These are phyloP conservation scores for Penicillium bovifimosum DNA, from an alignment of 495 filamentous ascomycete genomes.

Conservation along the genomic window DNA sequence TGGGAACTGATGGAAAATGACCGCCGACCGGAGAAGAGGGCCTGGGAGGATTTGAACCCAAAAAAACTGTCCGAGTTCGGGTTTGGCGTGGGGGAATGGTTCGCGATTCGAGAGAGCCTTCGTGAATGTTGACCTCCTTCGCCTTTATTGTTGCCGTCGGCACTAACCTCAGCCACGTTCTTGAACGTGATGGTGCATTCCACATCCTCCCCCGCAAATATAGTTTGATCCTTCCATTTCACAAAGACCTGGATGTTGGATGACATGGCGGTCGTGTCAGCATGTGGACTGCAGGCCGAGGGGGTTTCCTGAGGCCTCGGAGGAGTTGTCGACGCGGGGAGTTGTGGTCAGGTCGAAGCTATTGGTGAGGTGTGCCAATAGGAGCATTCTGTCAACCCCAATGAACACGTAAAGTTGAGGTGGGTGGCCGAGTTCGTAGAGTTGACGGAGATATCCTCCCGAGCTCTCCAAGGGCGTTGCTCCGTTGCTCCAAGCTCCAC, in stretches of 20 bases:
- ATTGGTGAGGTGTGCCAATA: constrained; percentile 14
- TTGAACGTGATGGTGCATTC: constrained; percentile 95
- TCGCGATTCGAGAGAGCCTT: constrained; percentile 41
- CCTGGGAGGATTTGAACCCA: constrained; percentile 36
- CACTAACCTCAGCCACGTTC: constrained; percentile 58
- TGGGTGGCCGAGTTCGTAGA: constrained; percentile 17
- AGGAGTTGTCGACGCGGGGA: constrained; percentile 11
- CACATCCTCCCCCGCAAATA: constrained; percentile 92
- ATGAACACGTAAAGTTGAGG: constrained; percentile 11
- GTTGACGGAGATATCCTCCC: not conserved
- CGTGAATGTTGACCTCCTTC: constrained; percentile 36
- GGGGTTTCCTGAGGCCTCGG: constrained; percentile 12
- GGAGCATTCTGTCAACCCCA: constrained; percentile 27
- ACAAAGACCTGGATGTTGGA: constrained; percentile 89
- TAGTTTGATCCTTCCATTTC: constrained; percentile 81
- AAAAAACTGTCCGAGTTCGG: constrained; percentile 40
- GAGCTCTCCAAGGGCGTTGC: not conserved
- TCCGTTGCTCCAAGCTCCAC: constrained; percentile 1
- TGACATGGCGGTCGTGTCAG: constrained; percentile 41
- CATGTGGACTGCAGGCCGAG: constrained; percentile 29
- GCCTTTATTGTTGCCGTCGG: constrained; percentile 30
- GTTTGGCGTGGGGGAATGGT: constrained; percentile 24
- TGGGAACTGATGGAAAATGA: constrained; percentile 33
- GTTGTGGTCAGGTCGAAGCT: not conserved
- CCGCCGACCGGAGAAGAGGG: constrained; percentile 37